Percentiles rank a stretch among this genome's conserved stretches.
phyloP scores from a whole-genome alignment of 2,329 filamentous ascomycete genomes.

The Ophiostoma triangulosporum region DNA sequence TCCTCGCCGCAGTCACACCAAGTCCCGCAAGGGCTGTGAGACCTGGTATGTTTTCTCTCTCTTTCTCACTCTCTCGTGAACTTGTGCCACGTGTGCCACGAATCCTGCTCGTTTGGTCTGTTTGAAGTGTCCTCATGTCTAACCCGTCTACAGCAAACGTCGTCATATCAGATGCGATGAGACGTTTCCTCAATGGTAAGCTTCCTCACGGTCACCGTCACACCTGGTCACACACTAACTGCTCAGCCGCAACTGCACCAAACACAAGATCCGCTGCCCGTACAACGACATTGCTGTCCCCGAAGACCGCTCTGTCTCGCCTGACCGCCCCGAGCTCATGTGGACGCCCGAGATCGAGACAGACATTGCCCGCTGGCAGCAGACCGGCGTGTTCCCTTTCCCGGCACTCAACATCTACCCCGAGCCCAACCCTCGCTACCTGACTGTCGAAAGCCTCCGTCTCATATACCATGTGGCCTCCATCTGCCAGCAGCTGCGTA shows the following conservation, averaged over 20 bases:
- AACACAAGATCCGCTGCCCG: slow-evolving; percentile 95
- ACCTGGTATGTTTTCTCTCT: slow-evolving; percentile 48
- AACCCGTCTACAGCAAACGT: slow-evolving; percentile 55
- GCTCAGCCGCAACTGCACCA: slow-evolving; percentile 88
- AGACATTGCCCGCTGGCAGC: slow-evolving; percentile 70
- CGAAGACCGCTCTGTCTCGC: slow-evolving; percentile 47
- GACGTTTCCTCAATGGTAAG: slow-evolving; percentile 91
- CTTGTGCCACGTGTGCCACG: not conserved
- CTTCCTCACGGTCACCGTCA: slow-evolving; percentile 8
- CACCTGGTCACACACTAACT: not conserved
- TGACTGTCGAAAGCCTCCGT: slow-evolving; percentile 66
- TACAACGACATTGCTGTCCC: slow-evolving; percentile 78
- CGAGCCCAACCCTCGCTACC: slow-evolving; percentile 56
- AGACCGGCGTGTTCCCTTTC: slow-evolving; percentile 75
- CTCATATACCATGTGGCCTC: slow-evolving; percentile 84
- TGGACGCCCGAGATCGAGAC: slow-evolving; percentile 79
- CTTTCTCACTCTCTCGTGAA: not conserved
- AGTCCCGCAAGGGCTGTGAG: slow-evolving; percentile 95
- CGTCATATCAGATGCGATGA: slow-evolving; percentile 97
- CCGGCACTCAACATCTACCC: slow-evolving; percentile 66
- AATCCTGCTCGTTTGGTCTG: slow-evolving; percentile 9
- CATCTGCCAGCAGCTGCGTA: slow-evolving; percentile 69
- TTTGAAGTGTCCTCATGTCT: not conserved
- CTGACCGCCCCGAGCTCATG: slow-evolving; percentile 55
- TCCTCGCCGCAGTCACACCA: slow-evolving; percentile 81